These are phyloP conservation scores for Inga leiocalycina DNA, from an alignment of 306 rosid genomes.

Conservation along the genomic window DNA sequence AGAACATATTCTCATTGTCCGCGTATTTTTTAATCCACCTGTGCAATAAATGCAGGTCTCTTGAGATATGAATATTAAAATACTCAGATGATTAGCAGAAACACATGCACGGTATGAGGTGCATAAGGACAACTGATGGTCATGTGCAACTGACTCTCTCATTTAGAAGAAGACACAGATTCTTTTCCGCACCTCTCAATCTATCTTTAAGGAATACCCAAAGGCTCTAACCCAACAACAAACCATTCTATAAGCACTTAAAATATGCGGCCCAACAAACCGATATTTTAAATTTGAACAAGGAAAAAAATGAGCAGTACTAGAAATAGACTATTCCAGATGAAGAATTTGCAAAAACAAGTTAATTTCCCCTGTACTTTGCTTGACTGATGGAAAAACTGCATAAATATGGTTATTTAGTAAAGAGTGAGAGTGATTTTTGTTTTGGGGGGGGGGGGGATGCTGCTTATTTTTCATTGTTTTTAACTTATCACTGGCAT, in stretches of 20 bases:
- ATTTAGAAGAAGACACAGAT: constrained; percentile 2
- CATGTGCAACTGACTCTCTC: constrained; percentile 23
- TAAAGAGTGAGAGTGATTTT: background rate
- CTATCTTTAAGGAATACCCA: background rate
- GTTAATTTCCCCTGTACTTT: constrained; percentile 1
- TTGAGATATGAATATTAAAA: constrained; percentile 35
- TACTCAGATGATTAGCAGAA: constrained; percentile 17
- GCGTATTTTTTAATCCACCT: constrained; percentile 91
- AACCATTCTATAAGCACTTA: background rate
- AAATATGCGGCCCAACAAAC: background rate
- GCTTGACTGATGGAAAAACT: constrained; percentile 20
- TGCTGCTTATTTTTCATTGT: constrained; percentile 4
- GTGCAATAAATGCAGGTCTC: constrained; percentile 35
- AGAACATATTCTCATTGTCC: constrained; percentile 68
- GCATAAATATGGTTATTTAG: constrained; percentile 17
- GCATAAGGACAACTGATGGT: constrained; percentile 23
- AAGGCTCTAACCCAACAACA: background rate
- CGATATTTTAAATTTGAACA: constrained; percentile 22
- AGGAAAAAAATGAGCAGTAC: background rate
- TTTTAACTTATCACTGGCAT: background rate
- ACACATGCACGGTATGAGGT: constrained; percentile 20
- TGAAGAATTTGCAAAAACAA: constrained; percentile 6
- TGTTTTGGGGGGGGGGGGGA: background rate
- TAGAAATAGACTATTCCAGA: constrained; percentile 14
- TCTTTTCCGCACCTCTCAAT: constrained; percentile 6